Base-by-base conservation (phyloP, 192 early-diverging fungal species). In the Bifiguratus adelaidae region DNA sequence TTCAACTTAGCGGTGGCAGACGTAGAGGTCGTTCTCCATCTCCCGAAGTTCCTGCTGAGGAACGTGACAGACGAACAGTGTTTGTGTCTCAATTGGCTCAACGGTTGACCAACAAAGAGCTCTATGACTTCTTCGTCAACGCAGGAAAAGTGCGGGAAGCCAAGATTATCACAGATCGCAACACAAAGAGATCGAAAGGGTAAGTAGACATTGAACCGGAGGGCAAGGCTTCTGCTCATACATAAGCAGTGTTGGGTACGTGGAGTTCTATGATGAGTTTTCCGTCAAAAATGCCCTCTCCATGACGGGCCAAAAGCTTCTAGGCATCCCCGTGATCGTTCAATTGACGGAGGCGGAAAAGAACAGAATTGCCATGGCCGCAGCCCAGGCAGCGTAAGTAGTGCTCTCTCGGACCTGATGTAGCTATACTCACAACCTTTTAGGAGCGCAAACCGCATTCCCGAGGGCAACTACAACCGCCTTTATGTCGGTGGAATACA, bases 61-160 rank as follows among this genome's bases (percentile, higher is more conserved):
- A 91, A 48, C 83, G 91, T 30, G 90, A 95, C 52, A 68, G 79
- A 64, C 77, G 95, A 48, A 97, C 95, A 1, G 90, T 98, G 11
- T 92, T 98, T 74, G 83, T 90, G 8, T 89, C 85, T 76, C 95
- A 98, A 60, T 78, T 98, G 26, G 84, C 91, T 16, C 80, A 83
- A 9, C 76, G 83, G 15, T 68, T 90, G 38, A 76, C 74, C 40
- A 68, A 69, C 25, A 61, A 77, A 48, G 95, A 98, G 55, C 73
- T 98, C 35, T 68, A 77, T n/a, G 79, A 86, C 23, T 95, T 98
- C 60, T 95, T 98, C 52, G 58, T 65, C 38, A 54, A 66, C 24
- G 82, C 74, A 20, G 94, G 94, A 13, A 78, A 76, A 47, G 88
- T 97, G 7, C 80, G 91, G 18, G 89, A 92, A 53, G 94, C 86